Evolutionary conservation across 208 protist genomes (phyloP), one percentile per base, ranked within the genome.

Genomic region (Trypanosoma congolense): DNA sequence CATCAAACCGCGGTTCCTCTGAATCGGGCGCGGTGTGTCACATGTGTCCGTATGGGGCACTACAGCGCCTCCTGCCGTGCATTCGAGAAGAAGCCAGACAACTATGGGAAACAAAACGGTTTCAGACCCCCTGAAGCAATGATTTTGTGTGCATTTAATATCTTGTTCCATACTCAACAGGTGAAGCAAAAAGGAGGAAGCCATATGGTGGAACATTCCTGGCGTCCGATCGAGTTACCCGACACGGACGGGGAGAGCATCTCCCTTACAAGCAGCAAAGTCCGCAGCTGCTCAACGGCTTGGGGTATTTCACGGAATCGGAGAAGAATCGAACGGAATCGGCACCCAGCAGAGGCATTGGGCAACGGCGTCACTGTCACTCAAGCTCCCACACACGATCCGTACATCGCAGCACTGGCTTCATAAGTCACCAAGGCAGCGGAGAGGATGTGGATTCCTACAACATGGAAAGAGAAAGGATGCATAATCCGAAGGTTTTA

Each of bases 401-500:
- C 52, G 22, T 45, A 46, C 2, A 6, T 46, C 14, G 2, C 14
- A 2, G 2, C 52, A 30, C 2, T 57, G 31, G 31, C 33, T 0
- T 46, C 52, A 2, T 31, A 47, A 36, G 52, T 26, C 8, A 57
- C 26, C 22, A 0, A 25, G 3, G 0, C 31, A 4, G 52, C 33
- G 1, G 46, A 57, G 22, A 2, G 36, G 19, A 57, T 57, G 22
- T 57, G 52, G 33, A 57, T 38, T 19, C 31, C 16, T 14, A 30
- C 31, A 33, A 19, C 31, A 30, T 43, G 38, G 33, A 21, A 38
- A 38, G 19, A 57, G 43, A 43, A 24, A 28, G 52, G 31, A 10
- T 35, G 25, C 52, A 57, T 57, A 31, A 1, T 46, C 4, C 35
- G 52, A 44, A 46, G 21, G 24, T 57, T 47, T 31, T 14, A 19